Evolutionary conservation across 2,329 filamentous ascomycete species (phyloP), one percentile per base, ranked within the genome.

Genomic region (Colletotrichum navitas): DNA sequence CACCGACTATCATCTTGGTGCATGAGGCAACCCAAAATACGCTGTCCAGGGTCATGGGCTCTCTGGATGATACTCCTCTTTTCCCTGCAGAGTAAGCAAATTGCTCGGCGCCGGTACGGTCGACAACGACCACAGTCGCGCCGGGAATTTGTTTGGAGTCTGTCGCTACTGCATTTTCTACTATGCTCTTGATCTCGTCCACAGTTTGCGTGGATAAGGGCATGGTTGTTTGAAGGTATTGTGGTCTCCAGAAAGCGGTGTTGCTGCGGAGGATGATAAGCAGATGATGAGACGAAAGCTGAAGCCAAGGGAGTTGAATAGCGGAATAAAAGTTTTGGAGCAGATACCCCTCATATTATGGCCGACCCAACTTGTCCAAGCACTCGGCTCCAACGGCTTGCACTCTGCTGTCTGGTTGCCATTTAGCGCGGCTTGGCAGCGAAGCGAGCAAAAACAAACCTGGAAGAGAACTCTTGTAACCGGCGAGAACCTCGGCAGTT

Each of bases 21-120:
- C 86, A 88, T 0, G 86, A 88, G 0, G 88, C 88, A 6, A 90
- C 81, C 86, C 85, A 89, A 76, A 91, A 92, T 1, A 89, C 80
- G 11, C 83, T 89, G 49, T 93, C 89, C 0, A 89, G 79, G 0
- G 85, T 85, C 86, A 93, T 89, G 5, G 85, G 81, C 56, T 89
- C 84, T 0, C 81, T 74, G 2, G 81, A 80, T 0, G 61, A 79
- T 6, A 82, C 58, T 0, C 87, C 87, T 3, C 83, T 79, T 24
- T 81, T 84, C 0, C 88, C 88, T 0, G 85, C 79, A 0, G 86
- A 80, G 74, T 89, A 81, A 2, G 81, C 80, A 73, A 87, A 85
- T 0, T 86, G 77, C 11, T 86, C 84, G 3, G 82, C 77, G 26
- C 86, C 87, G 72, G 82, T 76, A 63, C 82, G 85, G 73, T 80